Evolutionary conservation across 2,329 filamentous ascomycete genomes (phyloP), one percentile per base, ranked within the genome.

Genomic region (Microdochium trichocladiopsis): DNA sequence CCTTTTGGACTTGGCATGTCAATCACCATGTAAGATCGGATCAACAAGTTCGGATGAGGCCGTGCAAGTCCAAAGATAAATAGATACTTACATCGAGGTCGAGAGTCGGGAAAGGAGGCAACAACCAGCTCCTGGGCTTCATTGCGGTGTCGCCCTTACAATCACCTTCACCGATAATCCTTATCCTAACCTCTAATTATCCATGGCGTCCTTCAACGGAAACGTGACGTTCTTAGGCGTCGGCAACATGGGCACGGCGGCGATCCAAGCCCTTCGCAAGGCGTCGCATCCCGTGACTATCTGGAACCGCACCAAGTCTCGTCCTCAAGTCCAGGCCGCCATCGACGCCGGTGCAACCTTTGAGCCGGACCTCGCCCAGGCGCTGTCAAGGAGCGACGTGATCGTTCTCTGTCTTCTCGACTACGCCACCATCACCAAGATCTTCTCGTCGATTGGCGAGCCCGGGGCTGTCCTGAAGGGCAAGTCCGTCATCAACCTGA

Each of bases 401-500:
- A 48, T 61, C 52, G 45, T 65, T 43, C 47, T 64, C 52, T 63
- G 60, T 49, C 52, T 64, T 37, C 51, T 64, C 37, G 59, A 63
- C 57, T 64, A 65, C 53, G 33, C 50, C 22, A 23, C 54, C 50
- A 53, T 65, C 25, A 52, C 55, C 11, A 48, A 33, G 28, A 33
- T 33, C 28, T 33, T 49, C 2, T 36, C 51, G 22, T 43, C 54
- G 33, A 28, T 49, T 31, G 18, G 53, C 49, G 47, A 48, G 23
- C 48, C 52, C 22, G 33, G 25, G 4, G 16, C 21, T 14, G 48
- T 25, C 31, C 50, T 63, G 14, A 24, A 51, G 2, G 58, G 54
- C 41, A 65, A 65, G 50, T 60, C 55, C 1, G 51, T 65, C 51
- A 51, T 66, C 56, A 64, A 65, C 57, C 52, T 66, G 25, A 64